Evolutionary conservation across 2,329 filamentous ascomycete species (phyloP).

Genomic region (Aspergillus udagawae): DNA sequence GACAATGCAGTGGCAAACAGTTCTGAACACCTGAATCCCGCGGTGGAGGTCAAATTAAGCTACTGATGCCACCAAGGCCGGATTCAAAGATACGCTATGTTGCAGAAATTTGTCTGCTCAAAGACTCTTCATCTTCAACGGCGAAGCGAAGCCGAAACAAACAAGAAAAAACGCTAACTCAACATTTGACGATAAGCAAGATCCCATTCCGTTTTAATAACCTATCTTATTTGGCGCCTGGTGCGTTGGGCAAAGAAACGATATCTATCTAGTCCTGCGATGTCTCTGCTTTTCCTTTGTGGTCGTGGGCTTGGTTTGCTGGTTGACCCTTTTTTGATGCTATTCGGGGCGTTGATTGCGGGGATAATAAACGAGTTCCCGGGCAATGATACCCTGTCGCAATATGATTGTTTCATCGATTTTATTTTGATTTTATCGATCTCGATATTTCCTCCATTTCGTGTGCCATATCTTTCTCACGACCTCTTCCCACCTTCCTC

Average conservation of each 20-base stretch:
- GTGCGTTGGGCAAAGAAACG: slow-evolving; percentile 11
- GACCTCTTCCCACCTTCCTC: slow-evolving; percentile 3
- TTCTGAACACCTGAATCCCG: slow-evolving; percentile 14
- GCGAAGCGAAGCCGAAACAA: background rate
- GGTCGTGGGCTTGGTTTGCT: slow-evolving; percentile 8
- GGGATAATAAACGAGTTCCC: slow-evolving; percentile 41
- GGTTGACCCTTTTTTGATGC: slow-evolving; percentile 1
- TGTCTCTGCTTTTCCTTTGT: slow-evolving; percentile 2
- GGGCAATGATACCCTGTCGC: slow-evolving; percentile 38
- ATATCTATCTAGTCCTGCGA: background rate
- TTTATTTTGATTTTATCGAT: slow-evolving; percentile 1
- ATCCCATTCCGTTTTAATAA: background rate
- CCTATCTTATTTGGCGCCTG: slow-evolving; percentile 12
- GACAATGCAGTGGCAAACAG: slow-evolving; percentile 23
- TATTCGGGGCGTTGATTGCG: slow-evolving; percentile 32
- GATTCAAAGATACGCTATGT: background rate
- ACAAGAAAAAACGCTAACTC: background rate
- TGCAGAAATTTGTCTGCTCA: background rate
- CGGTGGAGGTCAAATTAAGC: slow-evolving; percentile 52
- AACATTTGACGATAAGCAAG: background rate
- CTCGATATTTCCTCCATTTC: slow-evolving; percentile 9
- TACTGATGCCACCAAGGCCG: slow-evolving; percentile 41
- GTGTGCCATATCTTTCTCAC: slow-evolving; percentile 24
- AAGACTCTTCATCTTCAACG: background rate
- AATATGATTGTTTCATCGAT: slow-evolving; percentile 17